phyloP scores from a whole-genome alignment of 805 yeast species.

The Starmerella bombicola region DNA sequence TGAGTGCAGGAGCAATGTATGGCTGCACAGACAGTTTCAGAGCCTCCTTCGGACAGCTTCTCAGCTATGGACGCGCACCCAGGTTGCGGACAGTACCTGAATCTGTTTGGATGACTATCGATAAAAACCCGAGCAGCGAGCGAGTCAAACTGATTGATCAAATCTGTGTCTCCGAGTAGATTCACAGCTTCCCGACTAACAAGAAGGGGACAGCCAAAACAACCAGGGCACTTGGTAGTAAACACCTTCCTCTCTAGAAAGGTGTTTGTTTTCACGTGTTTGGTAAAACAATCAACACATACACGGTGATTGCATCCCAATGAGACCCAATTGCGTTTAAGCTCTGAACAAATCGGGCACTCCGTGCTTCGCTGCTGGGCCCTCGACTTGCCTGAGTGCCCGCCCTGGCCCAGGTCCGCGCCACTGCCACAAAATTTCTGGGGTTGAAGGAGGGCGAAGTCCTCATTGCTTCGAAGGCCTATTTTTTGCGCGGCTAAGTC shows the following conservation, averaged over 20 bases:
- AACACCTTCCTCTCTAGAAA: slow-evolving; percentile 27
- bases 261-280: slow-evolving; percentile 41
- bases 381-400: too few relatives aligned
- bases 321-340: not conserved
- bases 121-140: slow-evolving; percentile 7
- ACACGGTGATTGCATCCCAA: slow-evolving; percentile 59
- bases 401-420: slow-evolving; percentile 8
- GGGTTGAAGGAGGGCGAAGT: not conserved
- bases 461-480: not conserved
- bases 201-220: slow-evolving; percentile 35
- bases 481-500: slow-evolving; percentile 5
- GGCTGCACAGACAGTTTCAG: slow-evolving; percentile 11
- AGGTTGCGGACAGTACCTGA: slow-evolving; percentile 19
- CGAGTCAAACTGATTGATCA: slow-evolving; percentile 1
- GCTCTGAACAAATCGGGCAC: slow-evolving; percentile 13
- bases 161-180: not conserved
- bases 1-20: slow-evolving; percentile 58
- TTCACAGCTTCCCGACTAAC: slow-evolving; percentile 28
- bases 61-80: slow-evolving; percentile 16
- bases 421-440: slow-evolving; percentile 4
- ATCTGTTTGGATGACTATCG: not conserved
- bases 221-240: slow-evolving; percentile 52
- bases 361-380: not conserved
- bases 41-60: slow-evolving; percentile 34
- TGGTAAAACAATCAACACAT: slow-evolving; percentile 56